Percentiles rank a stretch among this genome's conserved stretches.
Evolutionary conservation across 371 early-diverging fungal genomes (phyloP).

Genomic region (Mortierella sp.): DNA sequence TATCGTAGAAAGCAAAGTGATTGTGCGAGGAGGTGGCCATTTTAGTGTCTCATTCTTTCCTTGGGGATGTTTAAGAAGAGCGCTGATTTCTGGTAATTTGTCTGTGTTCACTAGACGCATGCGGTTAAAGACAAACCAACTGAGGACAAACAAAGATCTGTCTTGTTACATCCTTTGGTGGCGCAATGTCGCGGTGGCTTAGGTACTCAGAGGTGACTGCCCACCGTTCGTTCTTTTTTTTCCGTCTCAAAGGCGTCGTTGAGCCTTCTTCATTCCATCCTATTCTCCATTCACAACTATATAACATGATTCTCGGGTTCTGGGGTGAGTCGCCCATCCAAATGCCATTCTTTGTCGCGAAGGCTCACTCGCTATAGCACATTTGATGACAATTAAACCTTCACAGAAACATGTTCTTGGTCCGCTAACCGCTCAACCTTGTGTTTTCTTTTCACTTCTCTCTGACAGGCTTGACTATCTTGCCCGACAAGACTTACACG

Average conservation of each 20-base stretch:
- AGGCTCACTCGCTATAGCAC: conserved; percentile 25
- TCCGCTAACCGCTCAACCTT: neutral
- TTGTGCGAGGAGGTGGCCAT: too few species aligned
- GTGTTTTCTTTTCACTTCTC: conserved; percentile 21
- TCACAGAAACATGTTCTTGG: neutral
- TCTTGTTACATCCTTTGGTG: too few species aligned
- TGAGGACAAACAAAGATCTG: too few species aligned
- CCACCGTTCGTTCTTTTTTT: neutral
- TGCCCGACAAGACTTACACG: conserved; percentile 77
- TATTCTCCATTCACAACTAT: neutral
- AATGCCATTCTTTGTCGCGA: neutral
- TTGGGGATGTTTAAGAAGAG: too few species aligned
- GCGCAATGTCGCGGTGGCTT: neutral
- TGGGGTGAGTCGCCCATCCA: conserved; percentile 22
- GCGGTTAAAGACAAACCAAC: too few species aligned
- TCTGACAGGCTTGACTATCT: conserved; percentile 58
- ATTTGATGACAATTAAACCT: too few species aligned
- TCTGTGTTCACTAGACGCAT: too few species aligned
- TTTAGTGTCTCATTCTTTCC: too few species aligned
- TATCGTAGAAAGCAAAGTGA: too few species aligned
- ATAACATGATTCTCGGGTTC: conserved; percentile 41
- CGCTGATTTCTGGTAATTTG: too few species aligned
- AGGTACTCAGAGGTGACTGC: neutral
- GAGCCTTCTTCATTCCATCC: neutral
- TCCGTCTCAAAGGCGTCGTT: neutral